Percentiles rank a stretch among this genome's conserved stretches.
Evolutionary conservation across 148 eudicot species (phyloP).

Genomic region (Rhododendron simsii): DNA sequence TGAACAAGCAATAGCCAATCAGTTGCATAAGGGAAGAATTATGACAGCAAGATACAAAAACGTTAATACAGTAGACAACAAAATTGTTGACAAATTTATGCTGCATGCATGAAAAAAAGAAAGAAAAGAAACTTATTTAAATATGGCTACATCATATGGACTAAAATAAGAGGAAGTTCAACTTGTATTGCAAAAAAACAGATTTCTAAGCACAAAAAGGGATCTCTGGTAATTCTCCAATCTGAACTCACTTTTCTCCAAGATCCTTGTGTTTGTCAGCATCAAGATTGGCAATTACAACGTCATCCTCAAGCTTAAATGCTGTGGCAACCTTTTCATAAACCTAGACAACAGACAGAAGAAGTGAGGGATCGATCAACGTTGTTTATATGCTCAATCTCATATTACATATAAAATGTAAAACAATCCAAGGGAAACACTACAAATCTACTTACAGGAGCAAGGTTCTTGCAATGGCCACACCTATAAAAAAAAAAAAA

Average conservation of each 20-base stretch:
- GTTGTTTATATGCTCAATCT: neutral
- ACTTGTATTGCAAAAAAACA: neutral
- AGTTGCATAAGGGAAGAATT: constrained; percentile 1
- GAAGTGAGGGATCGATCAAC: neutral
- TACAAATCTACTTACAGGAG: constrained; percentile 69
- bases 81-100: neutral
- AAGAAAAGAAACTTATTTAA: neutral
- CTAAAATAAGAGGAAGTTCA: neutral
- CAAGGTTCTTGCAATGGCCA: constrained; percentile 97
- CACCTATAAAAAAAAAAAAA: constrained; percentile 52
- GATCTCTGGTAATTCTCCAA: neutral
- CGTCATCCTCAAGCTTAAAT: constrained; percentile 68
- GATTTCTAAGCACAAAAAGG: neutral
- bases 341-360: constrained; percentile 35
- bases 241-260: constrained; percentile 65
- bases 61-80: neutral
- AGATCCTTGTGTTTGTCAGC: constrained; percentile 83
- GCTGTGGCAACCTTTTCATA: constrained; percentile 93
- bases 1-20: constrained; percentile 22
- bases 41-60: neutral
- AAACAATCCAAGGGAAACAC: neutral
- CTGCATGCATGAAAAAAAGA: neutral
- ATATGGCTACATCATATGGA: neutral
- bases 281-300: constrained; percentile 90
- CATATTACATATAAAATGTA: neutral